phyloP scores from a whole-genome alignment of 257 asterid genomes.

The Lantana camara region DNA sequence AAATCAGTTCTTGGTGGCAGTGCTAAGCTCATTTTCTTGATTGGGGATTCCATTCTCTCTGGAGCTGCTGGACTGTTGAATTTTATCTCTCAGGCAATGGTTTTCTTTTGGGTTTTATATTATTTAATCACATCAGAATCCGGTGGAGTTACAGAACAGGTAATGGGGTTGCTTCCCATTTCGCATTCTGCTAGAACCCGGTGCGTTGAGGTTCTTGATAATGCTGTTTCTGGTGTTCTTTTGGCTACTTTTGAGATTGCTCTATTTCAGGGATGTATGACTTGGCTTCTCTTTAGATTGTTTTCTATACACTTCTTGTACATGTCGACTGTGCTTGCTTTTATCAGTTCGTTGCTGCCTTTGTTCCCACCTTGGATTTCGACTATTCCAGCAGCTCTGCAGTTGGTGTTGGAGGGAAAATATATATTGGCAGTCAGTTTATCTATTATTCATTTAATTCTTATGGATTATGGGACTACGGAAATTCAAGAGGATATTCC shows the following conservation, averaged over 20 bases:
- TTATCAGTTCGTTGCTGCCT: slow-evolving; percentile 78
- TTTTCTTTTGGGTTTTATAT: slow-evolving; percentile 87
- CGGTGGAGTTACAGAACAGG: slow-evolving; percentile 98
- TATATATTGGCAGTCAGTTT: slow-evolving; percentile 60
- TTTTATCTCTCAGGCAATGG: slow-evolving; percentile 80
- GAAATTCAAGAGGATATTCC: slow-evolving; percentile 90
- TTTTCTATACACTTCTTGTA: slow-evolving; percentile 80
- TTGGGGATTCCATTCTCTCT: slow-evolving; percentile 73
- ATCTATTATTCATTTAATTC: slow-evolving; percentile 64
- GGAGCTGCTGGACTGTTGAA: slow-evolving; percentile 90
- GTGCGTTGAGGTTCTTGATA: slow-evolving; percentile 82
- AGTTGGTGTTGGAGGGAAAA: slow-evolving; percentile 78
- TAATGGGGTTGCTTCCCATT: slow-evolving; percentile 81
- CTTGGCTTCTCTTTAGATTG: slow-evolving; percentile 87
- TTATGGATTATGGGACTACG: slow-evolving; percentile 80
- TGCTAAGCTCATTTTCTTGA: slow-evolving; percentile 60
- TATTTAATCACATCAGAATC: slow-evolving; percentile 92
- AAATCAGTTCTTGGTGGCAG: slow-evolving; percentile 79
- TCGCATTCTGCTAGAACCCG: slow-evolving; percentile 68
- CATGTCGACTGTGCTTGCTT: slow-evolving; percentile 85
- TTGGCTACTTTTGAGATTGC: slow-evolving; percentile 92
- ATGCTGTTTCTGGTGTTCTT: slow-evolving; percentile 84
- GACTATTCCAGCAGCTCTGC: slow-evolving; percentile 80
- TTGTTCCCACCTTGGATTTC: slow-evolving; percentile 78
- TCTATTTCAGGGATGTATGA: slow-evolving; percentile 86